A percentile compares a stretch with the other conserved stretches of the same genome.
phyloP scores from a whole-genome alignment of 352 stramenopile species.

The Halophytophthora polymorphica region DNA sequence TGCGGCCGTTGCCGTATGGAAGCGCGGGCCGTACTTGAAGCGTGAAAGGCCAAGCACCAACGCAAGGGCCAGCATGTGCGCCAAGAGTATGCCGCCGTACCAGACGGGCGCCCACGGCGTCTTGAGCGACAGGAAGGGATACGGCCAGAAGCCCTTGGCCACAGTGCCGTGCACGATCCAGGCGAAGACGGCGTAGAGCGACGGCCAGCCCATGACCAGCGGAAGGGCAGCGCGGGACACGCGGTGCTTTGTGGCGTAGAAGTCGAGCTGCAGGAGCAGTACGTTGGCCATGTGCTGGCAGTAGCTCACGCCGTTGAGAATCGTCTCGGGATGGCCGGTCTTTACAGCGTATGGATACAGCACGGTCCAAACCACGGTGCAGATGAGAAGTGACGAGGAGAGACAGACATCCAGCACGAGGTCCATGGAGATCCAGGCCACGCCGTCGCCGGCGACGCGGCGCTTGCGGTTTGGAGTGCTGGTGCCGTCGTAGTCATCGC shows the following conservation, averaged over 20 bases:
- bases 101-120: slow-evolving; percentile 72
- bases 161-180: slow-evolving; percentile 76
- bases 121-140: slow-evolving; percentile 72
- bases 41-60: slow-evolving; percentile 46
- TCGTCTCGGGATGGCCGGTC: slow-evolving; percentile 37
- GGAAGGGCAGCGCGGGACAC: slow-evolving; percentile 58
- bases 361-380: slow-evolving; percentile 68
- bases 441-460: slow-evolving; percentile 10
- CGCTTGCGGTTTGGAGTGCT: slow-evolving; percentile 16
- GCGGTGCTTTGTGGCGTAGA: slow-evolving; percentile 41
- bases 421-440: slow-evolving; percentile 56
- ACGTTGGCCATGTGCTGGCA: slow-evolving; percentile 76
- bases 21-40: slow-evolving; percentile 25
- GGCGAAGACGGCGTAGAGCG: slow-evolving; percentile 65
- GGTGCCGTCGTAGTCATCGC: slow-evolving; percentile 23
- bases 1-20: neutral
- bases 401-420: slow-evolving; percentile 71
- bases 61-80: slow-evolving; percentile 39
- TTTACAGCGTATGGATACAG: slow-evolving; percentile 63
- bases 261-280: slow-evolving; percentile 67
- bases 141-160: slow-evolving; percentile 71
- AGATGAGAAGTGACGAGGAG: slow-evolving; percentile 63
- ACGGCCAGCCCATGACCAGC: slow-evolving; percentile 58
- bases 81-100: slow-evolving; percentile 59
- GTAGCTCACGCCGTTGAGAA: slow-evolving; percentile 81